Conservation (phyloP, 805 yeast genomes). For the Debaryomyces tyrocola region DNA sequence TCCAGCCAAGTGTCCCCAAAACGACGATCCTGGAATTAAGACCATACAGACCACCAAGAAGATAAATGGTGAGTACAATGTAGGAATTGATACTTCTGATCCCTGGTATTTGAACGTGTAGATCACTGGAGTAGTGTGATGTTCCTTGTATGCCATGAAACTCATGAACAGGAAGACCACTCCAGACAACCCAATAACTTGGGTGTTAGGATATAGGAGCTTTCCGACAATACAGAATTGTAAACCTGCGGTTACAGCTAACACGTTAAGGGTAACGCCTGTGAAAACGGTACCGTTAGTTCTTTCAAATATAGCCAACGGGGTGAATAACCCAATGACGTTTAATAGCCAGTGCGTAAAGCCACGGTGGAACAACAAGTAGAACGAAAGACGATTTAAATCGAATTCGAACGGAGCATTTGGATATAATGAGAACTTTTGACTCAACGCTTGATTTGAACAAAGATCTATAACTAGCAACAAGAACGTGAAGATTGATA, state of each 20-base stretch:
- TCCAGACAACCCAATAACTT: conserved; percentile 70
- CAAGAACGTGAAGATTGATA: conserved; percentile 51
- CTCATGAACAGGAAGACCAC: conserved; percentile 70
- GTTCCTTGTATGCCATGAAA: conserved; percentile 54
- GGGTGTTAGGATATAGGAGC: conserved; percentile 49
- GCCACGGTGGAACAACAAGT: conserved; percentile 68
- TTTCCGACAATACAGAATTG: conserved; percentile 55
- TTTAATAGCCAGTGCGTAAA: conserved; percentile 64
- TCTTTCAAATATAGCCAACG: conserved; percentile 65
- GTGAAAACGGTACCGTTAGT: conserved; percentile 83
- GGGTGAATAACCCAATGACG: conserved; percentile 53
- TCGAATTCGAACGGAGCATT: conserved; percentile 48
- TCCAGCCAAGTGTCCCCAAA: conserved; percentile 74
- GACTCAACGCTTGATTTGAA: conserved; percentile 27
- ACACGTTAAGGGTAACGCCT: conserved; percentile 71
- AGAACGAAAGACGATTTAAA: conserved; percentile 61
- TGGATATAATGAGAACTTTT: conserved; percentile 52
- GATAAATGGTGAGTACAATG: conserved; percentile 57
- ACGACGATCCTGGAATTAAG: conserved; percentile 64
- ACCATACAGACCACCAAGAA: conserved; percentile 48
- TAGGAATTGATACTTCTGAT: conserved; percentile 51
- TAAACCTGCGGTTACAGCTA: conserved; percentile 69
- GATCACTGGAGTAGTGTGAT: conserved; percentile 38
- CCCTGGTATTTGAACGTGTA: conserved; percentile 29
- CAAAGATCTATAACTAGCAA: conserved; percentile 38